phyloP scores from a whole-genome alignment of 371 early-diverging fungal genomes.

The Batrachochytrium dendrobatidis region DNA sequence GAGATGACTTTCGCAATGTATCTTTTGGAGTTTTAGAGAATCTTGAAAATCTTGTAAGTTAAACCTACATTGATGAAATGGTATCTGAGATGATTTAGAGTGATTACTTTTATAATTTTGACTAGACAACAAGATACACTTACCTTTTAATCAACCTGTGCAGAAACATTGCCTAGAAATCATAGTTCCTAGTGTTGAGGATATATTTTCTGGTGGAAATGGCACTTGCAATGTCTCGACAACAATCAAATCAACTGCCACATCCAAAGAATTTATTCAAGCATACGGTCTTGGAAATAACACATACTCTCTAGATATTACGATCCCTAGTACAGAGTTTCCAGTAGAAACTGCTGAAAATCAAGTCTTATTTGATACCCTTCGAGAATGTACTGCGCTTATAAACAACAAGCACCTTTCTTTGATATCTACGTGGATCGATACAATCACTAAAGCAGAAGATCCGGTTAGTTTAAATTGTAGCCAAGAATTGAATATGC shows the following conservation, averaged over 20 bases:
- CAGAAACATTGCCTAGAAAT: background rate
- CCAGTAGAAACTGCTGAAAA: background rate
- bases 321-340: background rate
- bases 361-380: background rate
- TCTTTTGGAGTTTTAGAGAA: background rate
- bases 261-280: background rate
- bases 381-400: background rate
- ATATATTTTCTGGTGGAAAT: too few species aligned
- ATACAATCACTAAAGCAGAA: background rate
- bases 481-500: background rate
- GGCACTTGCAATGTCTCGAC: too few species aligned
- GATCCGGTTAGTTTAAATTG: constrained; percentile 2
- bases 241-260: background rate
- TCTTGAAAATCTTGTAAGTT: background rate
- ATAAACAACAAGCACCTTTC: background rate
- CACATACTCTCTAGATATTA: background rate
- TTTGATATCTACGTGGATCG: background rate
- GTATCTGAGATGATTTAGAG: too few species aligned
- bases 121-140: background rate
- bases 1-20: background rate
- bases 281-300: background rate
- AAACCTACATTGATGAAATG: background rate
- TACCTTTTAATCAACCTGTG: background rate
- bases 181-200: background rate
- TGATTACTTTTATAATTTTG: too few species aligned